Percentiles rank a stretch among this genome's conserved stretches.
phyloP scores from a whole-genome alignment of 2,329 filamentous ascomycete genomes.

The Mariannaea sp. region DNA sequence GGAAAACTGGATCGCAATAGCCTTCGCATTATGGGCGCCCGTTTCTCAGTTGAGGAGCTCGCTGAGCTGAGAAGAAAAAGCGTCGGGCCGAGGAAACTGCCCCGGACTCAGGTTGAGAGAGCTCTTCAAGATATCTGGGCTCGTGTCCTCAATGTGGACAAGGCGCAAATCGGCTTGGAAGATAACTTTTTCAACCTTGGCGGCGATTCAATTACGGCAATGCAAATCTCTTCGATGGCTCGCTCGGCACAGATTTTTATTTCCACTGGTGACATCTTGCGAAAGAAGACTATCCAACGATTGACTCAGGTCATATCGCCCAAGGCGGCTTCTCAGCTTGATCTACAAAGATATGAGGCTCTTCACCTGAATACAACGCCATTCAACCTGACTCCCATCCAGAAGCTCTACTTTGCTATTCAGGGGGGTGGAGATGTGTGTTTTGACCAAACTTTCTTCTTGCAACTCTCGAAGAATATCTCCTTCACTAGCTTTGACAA shows the following conservation, averaged over 20 bases:
- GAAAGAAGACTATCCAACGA: neutral
- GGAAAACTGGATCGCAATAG: neutral
- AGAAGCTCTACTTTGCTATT: slow-evolving; percentile 46
- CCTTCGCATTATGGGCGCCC: neutral
- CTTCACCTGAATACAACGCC: neutral
- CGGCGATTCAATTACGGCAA: neutral
- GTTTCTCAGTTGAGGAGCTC: neutral
- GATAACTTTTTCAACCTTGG: neutral
- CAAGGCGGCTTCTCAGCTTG: neutral
- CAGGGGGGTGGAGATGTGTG: slow-evolving; percentile 38
- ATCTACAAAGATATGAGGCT: neutral
- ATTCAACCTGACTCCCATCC: slow-evolving; percentile 51
- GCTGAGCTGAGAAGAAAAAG: neutral
- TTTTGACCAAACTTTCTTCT: slow-evolving; percentile 52
- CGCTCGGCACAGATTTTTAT: neutral
- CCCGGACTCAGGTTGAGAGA: neutral
- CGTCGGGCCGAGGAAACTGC: neutral
- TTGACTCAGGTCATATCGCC: neutral
- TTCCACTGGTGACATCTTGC: neutral
- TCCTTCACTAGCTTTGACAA: slow-evolving; percentile 12
- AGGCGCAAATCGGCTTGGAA: neutral
- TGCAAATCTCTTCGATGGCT: neutral
- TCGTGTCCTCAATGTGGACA: neutral
- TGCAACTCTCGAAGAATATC: slow-evolving; percentile 38
- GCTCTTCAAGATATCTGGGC: neutral